Evolutionary conservation across 1,139 yeast genomes (phyloP).

Genomic region (Zhuliangozyma blackwelliae): DNA sequence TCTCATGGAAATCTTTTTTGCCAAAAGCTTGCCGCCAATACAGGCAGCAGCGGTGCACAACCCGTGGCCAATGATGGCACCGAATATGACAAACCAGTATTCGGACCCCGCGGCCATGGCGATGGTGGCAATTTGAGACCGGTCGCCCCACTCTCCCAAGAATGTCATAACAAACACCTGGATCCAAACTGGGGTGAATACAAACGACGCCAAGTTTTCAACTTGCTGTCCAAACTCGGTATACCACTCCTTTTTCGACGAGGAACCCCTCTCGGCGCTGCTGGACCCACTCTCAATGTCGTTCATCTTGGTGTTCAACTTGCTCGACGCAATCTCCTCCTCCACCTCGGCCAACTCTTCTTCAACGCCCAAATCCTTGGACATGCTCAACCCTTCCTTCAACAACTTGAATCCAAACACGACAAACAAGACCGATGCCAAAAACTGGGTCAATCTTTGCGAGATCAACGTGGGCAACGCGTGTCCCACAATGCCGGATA

Average conservation of each 20-base stretch:
- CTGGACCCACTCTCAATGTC: conserved; percentile 53
- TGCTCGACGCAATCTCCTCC: conserved; percentile 75
- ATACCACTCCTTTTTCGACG: conserved; percentile 17
- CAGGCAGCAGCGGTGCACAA: conserved; percentile 93
- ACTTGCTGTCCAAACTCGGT: conserved; percentile 28
- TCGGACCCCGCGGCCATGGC: conserved; percentile 98
- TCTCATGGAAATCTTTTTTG: conserved; percentile 85
- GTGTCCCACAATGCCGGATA: conserved; percentile 90
- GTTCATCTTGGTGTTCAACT: conserved; percentile 48
- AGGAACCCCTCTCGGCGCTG: conserved; percentile 5
- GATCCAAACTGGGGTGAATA: conserved; percentile 87
- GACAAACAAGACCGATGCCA: conserved; percentile 77
- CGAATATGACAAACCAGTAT: conserved; percentile 83
- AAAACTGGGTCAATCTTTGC: conserved; percentile 69
- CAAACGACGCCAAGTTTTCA: conserved; percentile 51
- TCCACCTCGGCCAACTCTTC: conserved; percentile 97
- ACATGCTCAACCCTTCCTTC: conserved; percentile 79
- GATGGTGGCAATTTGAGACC: conserved; percentile 95
- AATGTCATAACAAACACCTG: conserved; percentile 96
- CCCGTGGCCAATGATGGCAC: conserved; percentile 88
- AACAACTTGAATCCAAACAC: conserved; percentile 78
- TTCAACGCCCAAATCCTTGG: conserved; percentile 79
- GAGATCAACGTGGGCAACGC: conserved; percentile 83
- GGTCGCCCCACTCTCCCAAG: conserved; percentile 98
- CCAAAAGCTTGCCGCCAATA: conserved; percentile 84